Base-by-base conservation (phyloP, 163 green algal species). In the Prototheca cutis region DNA sequence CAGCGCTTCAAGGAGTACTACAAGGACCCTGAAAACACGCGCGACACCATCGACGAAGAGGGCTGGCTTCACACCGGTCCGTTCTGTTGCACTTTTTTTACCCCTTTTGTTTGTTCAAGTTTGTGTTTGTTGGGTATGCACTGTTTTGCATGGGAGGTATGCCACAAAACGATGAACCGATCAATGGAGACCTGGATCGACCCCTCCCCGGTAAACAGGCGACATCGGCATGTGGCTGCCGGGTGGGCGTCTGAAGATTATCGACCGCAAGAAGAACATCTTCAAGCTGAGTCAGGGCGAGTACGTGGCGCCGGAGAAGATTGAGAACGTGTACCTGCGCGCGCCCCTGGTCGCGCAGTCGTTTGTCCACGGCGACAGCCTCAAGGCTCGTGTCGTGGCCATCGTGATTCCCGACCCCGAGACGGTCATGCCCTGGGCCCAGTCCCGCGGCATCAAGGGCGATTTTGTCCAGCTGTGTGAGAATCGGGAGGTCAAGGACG, bases 241-340 rank as follows among this genome's bases (percentile, higher is more conserved):
- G 15, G 83, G 84, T 13, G 90, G 88, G 2, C 78, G 87, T 6
- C 83, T 99, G 19, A 94, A 94, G 66, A 96, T 99, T 79, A 97
- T 96, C 49, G 89, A 96, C 76, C 77, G 89, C 64, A 93, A 92
- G 75, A 94, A 94, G 70, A 95, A 94, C 74, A 90, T 96, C 58
- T 96, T 96, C 80, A 96, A 96, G 78, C 76, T 96, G 45, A 82
- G 83, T 4, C 85, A 92, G 68, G 73, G 89, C 27, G 91, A 98
- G 80, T 99, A 99, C 78, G 84, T 99, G 19, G 88, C 93, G 6
- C 89, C 91, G 3, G 93, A 99, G 73, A 98, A 98, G 81, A 91
- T 99, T 32, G 93, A 99, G 72, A 90, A 90, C 63, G 82, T 95
- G 6, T 97, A 97, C 73, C 61, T 61, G 3, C 72, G 89, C 49